Percentiles rank a stretch among this genome's conserved stretches.
Evolutionary conservation across 192 early-diverging fungal species (phyloP).

Genomic region (Entomortierella lignicola): DNA sequence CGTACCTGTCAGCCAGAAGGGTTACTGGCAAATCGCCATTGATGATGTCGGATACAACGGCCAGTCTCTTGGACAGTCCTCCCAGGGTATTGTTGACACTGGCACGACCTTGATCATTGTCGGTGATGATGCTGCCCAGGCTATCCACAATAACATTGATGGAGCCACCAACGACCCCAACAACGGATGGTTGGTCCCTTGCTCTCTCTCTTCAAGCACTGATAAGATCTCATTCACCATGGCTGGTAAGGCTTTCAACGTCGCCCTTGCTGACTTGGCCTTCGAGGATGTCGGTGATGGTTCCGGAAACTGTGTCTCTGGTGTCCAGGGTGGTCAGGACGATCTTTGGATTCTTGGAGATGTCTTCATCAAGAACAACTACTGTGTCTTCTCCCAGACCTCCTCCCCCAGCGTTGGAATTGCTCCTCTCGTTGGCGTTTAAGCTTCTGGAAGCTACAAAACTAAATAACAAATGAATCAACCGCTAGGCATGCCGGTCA

Average conservation of each 20-base stretch:
- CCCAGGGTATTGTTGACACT: slow-evolving; percentile 67
- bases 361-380: slow-evolving; percentile 61
- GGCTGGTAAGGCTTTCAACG: slow-evolving; percentile 44
- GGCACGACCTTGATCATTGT: slow-evolving; percentile 73
- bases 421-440: background rate
- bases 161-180: slow-evolving; percentile 19
- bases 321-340: slow-evolving; percentile 30
- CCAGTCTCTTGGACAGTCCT: slow-evolving; percentile 34
- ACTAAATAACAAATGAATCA: background rate
- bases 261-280: slow-evolving; percentile 46
- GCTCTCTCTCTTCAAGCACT: slow-evolving; percentile 24
- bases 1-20: slow-evolving; percentile 61
- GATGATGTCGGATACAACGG: slow-evolving; percentile 57
- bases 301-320: slow-evolving; percentile 25
- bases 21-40: slow-evolving; percentile 67
- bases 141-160: slow-evolving; percentile 52
- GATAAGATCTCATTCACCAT: slow-evolving; percentile 44
- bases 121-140: slow-evolving; percentile 59
- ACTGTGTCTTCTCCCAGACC: slow-evolving; percentile 60
- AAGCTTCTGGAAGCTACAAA: no score
- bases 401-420: slow-evolving; percentile 63
- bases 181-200: slow-evolving; percentile 35
- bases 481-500: no score
- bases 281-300: slow-evolving; percentile 34
- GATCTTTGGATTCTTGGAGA: slow-evolving; percentile 64